These are phyloP conservation scores for Dittrichia graveolens DNA, from an alignment of 129 eudicot genomes.

Conservation along the genomic window DNA sequence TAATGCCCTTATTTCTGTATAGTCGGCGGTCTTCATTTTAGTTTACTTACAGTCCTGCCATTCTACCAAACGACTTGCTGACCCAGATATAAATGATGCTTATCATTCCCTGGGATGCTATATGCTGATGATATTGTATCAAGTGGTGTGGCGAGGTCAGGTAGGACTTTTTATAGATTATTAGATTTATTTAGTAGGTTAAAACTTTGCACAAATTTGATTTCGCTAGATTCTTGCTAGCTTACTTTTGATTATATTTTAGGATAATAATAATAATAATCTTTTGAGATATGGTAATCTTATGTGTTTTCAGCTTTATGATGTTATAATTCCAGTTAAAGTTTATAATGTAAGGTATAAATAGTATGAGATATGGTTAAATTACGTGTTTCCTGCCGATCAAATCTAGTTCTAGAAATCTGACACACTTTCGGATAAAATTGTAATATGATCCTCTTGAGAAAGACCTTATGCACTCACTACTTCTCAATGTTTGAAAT, in stretches of 20 bases:
- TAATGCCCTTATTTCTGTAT: slow-evolving; percentile 27
- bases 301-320: no score
- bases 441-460: no score
- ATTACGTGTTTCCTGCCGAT: no score
- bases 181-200: slow-evolving; percentile 23
- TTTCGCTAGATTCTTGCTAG: slow-evolving; percentile 14
- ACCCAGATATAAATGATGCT: slow-evolving; percentile 37
- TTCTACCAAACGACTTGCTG: slow-evolving; percentile 19
- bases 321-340: no score
- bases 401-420: no score
- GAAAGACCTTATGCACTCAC: no score
- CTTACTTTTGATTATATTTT: slow-evolving; percentile 23
- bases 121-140: slow-evolving; percentile 38
- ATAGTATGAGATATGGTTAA: no score
- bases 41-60: slow-evolving; percentile 13
- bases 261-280: background rate
- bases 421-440: no score
- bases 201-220: slow-evolving; percentile 14
- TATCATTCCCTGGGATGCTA: slow-evolving; percentile 30
- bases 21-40: slow-evolving; percentile 11
- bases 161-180: slow-evolving; percentile 31
- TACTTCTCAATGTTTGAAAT: no score
- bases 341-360: no score
- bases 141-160: slow-evolving; percentile 30
- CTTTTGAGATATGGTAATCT: no score